A percentile compares a stretch with the other conserved stretches of the same genome.
phyloP scores from a whole-genome alignment of 1,284 basidiomycete genomes.

The Naganishia cerealis region DNA sequence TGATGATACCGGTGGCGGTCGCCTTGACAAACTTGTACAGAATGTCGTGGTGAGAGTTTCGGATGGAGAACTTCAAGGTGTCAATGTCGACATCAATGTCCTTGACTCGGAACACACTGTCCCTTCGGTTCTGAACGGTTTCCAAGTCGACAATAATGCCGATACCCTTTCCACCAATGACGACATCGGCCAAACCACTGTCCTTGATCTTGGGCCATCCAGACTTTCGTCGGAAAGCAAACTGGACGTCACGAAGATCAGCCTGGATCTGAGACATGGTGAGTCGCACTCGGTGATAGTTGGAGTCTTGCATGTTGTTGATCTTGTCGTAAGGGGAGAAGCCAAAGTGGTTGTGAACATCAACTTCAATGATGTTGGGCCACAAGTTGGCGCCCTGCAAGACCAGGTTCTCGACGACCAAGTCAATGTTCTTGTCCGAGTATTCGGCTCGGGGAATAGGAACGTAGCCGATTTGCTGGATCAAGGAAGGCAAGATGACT shows the following conservation, averaged over 20 bases:
- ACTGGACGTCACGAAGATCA: constrained; percentile 81
- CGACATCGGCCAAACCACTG: constrained; percentile 86
- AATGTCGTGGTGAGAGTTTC: constrained; percentile 85
- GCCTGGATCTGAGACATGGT: constrained; percentile 83
- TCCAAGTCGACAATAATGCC: constrained; percentile 55
- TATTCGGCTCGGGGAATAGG: constrained; percentile 91
- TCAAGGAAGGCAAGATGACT: constrained; percentile 76
- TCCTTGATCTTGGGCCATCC: constrained; percentile 67
- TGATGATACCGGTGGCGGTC: constrained; percentile 65
- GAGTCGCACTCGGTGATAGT: constrained; percentile 70
- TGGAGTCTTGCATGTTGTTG: constrained; percentile 57
- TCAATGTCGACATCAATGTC: constrained; percentile 58
- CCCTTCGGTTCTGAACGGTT: constrained; percentile 48
- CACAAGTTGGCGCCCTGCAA: constrained; percentile 69
- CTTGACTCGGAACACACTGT: constrained; percentile 47
- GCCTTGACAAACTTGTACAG: constrained; percentile 67
- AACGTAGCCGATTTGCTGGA: constrained; percentile 76
- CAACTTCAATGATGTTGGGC: constrained; percentile 70
- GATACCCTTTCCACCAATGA: constrained; percentile 70
- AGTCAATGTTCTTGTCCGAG: constrained; percentile 77
- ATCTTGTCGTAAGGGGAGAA: constrained; percentile 72
- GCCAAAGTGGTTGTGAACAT: constrained; percentile 79
- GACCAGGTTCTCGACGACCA: constrained; percentile 90
- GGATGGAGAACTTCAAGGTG: constrained; percentile 83
- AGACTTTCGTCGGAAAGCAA: constrained; percentile 64